These are phyloP conservation scores for Ophiocordyceps polyrhachis-furcata DNA, from an alignment of 2,329 filamentous ascomycete species.

Conservation along the genomic window DNA sequence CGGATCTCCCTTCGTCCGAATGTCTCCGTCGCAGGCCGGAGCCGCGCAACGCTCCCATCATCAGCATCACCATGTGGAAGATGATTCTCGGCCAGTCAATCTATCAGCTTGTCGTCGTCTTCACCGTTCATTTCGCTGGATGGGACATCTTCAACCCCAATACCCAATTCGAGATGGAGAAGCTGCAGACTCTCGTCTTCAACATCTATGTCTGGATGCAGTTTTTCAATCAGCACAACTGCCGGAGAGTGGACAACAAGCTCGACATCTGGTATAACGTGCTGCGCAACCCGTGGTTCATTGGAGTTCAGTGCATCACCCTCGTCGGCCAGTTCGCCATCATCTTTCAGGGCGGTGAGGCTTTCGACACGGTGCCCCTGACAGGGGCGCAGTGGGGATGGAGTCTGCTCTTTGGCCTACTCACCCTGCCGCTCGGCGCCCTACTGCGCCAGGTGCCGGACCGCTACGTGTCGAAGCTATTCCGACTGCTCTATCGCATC, in stretches of 20 bases:
- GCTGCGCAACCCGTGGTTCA: constrained; percentile 57
- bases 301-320: constrained; percentile 47
- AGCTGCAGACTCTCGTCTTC: constrained; percentile 51
- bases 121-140: constrained; percentile 43
- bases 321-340: constrained; percentile 54
- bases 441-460: constrained; percentile 23
- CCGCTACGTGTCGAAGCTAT: constrained; percentile 11
- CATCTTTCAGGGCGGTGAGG: constrained; percentile 48
- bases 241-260: constrained; percentile 63
- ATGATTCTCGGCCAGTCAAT: constrained; percentile 73
- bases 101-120: constrained; percentile 47
- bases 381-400: constrained; percentile 51
- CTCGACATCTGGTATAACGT: constrained; percentile 64
- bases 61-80: constrained; percentile 69
- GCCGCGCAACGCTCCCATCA: constrained; percentile 52
- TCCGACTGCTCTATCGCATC: constrained; percentile 7
- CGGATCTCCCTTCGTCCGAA: constrained; percentile 36
- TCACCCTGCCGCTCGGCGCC: constrained; percentile 44
- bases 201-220: constrained; percentile 85
- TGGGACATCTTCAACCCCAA: constrained; percentile 35
- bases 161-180: constrained; percentile 12
- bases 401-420: constrained; percentile 46
- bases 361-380: constrained; percentile 43
- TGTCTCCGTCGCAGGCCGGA: constrained; percentile 50
- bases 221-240: constrained; percentile 69